Evolutionary conservation across 2,329 filamentous ascomycete genomes (phyloP).

Genomic region (Sporothrix brasiliensis): DNA sequence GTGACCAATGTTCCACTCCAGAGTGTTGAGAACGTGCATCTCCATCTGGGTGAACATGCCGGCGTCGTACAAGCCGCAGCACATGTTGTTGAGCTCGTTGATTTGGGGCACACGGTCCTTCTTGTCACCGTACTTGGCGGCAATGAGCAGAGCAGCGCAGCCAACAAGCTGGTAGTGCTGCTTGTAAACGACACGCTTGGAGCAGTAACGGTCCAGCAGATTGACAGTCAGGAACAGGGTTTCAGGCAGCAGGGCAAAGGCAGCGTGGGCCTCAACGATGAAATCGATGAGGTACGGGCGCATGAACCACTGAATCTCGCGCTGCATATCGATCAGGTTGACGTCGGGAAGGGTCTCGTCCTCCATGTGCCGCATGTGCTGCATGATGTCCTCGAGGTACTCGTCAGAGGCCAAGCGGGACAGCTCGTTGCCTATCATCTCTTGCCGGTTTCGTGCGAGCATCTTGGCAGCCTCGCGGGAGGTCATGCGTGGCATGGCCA

Average conservation of each 20-base stretch:
- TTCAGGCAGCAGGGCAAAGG: slow-evolving; percentile 90
- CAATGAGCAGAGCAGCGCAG: slow-evolving; percentile 92
- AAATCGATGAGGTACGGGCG: slow-evolving; percentile 97
- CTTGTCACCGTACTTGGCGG: slow-evolving; percentile 97
- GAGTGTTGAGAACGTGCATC: slow-evolving; percentile 97
- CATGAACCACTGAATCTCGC: slow-evolving; percentile 99
- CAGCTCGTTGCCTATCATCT: slow-evolving; percentile 84
- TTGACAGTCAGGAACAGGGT: slow-evolving; percentile 97
- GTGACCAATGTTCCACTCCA: slow-evolving; percentile 95
- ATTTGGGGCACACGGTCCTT: slow-evolving; percentile 99
- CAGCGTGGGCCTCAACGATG: slow-evolving; percentile 92
- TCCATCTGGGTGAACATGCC: slow-evolving; percentile 99
- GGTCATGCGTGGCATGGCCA: slow-evolving; percentile 60
- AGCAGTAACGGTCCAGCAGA: slow-evolving; percentile 96
- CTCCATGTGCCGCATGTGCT: slow-evolving; percentile 96
- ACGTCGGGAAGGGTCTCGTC: slow-evolving; percentile 91
- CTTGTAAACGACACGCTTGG: slow-evolving; percentile 96
- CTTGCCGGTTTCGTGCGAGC: slow-evolving; percentile 79
- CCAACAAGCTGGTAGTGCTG: slow-evolving; percentile 98
- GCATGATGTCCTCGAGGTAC: slow-evolving; percentile 91
- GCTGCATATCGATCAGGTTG: slow-evolving; percentile 97
- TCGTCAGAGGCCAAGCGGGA: slow-evolving; percentile 83
- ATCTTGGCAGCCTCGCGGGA: slow-evolving; percentile 76
- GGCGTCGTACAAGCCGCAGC: slow-evolving; percentile 95
- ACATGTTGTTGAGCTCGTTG: slow-evolving; percentile 97